phyloP scores from a whole-genome alignment of 2,329 filamentous ascomycete species.

The Helotiales sp. region DNA sequence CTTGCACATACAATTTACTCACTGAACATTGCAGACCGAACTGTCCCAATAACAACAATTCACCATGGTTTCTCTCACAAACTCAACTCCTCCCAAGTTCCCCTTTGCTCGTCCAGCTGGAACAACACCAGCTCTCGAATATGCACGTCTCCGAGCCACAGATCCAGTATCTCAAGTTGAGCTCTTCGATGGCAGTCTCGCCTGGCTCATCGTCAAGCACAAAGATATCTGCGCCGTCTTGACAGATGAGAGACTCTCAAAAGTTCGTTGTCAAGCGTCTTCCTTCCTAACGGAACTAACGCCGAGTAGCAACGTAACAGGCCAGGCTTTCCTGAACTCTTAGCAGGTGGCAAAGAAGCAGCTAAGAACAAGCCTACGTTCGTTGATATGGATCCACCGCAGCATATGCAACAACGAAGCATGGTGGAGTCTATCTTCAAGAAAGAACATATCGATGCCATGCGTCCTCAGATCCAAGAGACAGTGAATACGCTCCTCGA shows the following conservation, averaged over 20 bases:
- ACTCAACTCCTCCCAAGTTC: conserved; percentile 40
- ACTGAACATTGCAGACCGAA: neutral
- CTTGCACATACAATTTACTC: neutral
- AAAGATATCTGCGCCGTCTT: conserved; percentile 52
- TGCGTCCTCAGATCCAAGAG: conserved; percentile 53
- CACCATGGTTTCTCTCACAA: neutral
- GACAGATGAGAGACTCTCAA: conserved; percentile 53
- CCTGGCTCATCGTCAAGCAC: conserved; percentile 56
- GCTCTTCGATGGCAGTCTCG: conserved; percentile 52
- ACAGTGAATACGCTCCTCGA: conserved; percentile 52
- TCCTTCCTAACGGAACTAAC: neutral
- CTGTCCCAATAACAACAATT: neutral
- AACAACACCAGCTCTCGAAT: conserved; percentile 51
- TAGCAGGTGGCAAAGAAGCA: conserved; percentile 52
- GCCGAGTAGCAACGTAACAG: conserved; percentile 46
- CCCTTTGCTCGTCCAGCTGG: conserved; percentile 48
- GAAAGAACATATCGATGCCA: conserved; percentile 45
- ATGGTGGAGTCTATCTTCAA: conserved; percentile 54
- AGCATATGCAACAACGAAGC: conserved; percentile 52
- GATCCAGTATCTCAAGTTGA: conserved; percentile 52
- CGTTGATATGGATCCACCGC: conserved; percentile 56
- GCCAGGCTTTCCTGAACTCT: conserved; percentile 54
- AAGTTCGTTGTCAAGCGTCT: conserved; percentile 29
- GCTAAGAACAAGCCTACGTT: conserved; percentile 56
- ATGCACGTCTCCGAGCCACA: conserved; percentile 49